These are phyloP conservation scores for Neopestalotiopsis sp. DNA, from an alignment of 2,329 filamentous ascomycete genomes.

Conservation along the genomic window DNA sequence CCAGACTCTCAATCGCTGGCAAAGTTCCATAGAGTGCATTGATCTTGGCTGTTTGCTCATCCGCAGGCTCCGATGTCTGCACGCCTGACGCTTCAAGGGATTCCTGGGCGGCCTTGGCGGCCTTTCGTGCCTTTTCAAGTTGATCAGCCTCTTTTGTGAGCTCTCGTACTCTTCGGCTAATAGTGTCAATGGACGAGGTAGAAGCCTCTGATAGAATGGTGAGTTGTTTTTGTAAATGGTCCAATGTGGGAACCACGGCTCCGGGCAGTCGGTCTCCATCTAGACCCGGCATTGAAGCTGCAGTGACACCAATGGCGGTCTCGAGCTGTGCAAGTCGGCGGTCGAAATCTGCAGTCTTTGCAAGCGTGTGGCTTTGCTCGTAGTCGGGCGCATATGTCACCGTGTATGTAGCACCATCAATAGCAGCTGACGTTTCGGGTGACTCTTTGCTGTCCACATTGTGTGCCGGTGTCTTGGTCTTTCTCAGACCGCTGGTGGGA, in stretches of 20 bases:
- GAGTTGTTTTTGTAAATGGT: conserved; percentile 81
- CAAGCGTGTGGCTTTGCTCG: conserved; percentile 73
- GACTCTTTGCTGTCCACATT: not conserved
- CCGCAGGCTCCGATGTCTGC: conserved; percentile 43
- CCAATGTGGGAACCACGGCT: conserved; percentile 83
- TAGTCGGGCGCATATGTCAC: conserved; percentile 69
- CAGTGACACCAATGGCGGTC: conserved; percentile 78
- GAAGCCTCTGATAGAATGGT: conserved; percentile 75
- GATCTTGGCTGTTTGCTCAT: conserved; percentile 82
- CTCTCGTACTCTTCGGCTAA: conserved; percentile 72
- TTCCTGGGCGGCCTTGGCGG: conserved; percentile 67
- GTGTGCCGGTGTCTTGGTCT: not conserved
- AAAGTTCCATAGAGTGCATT: conserved; percentile 90
- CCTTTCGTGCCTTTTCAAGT: conserved; percentile 68
- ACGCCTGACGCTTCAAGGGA: conserved; percentile 56
- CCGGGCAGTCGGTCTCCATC: conserved; percentile 61
- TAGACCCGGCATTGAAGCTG: conserved; percentile 68
- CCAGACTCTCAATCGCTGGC: conserved; percentile 84
- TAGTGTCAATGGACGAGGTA: conserved; percentile 74
- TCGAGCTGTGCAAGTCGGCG: conserved; percentile 80
- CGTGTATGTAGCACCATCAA: conserved; percentile 60
- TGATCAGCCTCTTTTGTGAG: conserved; percentile 75
- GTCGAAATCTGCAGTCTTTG: conserved; percentile 88
- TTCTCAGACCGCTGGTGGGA: conserved; percentile 24
- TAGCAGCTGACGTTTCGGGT: conserved; percentile 23